phyloP scores from a whole-genome alignment of 305 asterid species.

The Rubia tinctorum region DNA sequence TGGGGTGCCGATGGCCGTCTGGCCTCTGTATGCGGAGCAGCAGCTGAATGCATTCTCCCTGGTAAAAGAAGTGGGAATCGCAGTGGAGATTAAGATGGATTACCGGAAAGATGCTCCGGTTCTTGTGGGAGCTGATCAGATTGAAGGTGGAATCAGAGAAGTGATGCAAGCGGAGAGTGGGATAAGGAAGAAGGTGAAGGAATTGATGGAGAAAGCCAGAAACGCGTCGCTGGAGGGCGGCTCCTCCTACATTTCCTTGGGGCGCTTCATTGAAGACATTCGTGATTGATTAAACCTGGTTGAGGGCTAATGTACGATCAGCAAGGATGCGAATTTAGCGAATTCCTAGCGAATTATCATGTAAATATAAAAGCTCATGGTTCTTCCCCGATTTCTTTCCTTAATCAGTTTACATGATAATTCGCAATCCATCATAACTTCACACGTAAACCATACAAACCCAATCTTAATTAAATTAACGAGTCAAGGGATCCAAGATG shows the following conservation, averaged over 20 bases:
- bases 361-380: too few relatives aligned
- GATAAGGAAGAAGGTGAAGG: conserved; percentile 36
- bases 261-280: neutral
- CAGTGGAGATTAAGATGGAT: conserved; percentile 29
- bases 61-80: conserved; percentile 26
- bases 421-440: too few relatives aligned
- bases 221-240: conserved; percentile 37
- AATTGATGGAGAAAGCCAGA: conserved; percentile 36
- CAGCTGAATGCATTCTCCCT: conserved; percentile 29
- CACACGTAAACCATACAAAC: neutral
- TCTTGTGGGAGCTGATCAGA: conserved; percentile 10
- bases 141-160: conserved; percentile 8
- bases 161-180: conserved; percentile 12
- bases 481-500: neutral
- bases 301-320: neutral
- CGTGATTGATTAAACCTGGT: neutral
- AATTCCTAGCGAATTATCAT: too few relatives aligned
- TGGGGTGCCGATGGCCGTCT: conserved; percentile 31
- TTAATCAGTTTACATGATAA: too few relatives aligned
- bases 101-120: neutral
- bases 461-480: too few relatives aligned
- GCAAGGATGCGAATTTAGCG: too few relatives aligned
- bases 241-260: conserved; percentile 25
- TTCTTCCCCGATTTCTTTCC: too few relatives aligned
- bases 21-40: conserved; percentile 38